These are phyloP conservation scores for Sclerotinia sclerotiorum DNA, from an alignment of 2,329 filamentous ascomycete species.

Conservation along the genomic window DNA sequence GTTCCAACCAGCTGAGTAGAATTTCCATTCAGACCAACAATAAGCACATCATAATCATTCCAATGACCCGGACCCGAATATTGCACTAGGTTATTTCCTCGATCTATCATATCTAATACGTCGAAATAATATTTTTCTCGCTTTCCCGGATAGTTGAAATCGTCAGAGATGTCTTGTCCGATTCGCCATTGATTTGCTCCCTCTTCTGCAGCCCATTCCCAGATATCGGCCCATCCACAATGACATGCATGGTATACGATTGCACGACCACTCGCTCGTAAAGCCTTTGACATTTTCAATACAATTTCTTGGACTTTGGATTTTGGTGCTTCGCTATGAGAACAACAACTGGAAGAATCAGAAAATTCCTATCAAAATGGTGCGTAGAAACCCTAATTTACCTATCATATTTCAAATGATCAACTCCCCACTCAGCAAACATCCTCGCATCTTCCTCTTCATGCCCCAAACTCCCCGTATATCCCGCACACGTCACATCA, in stretches of 20 bases:
- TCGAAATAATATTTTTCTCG: conserved; percentile 33
- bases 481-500: conserved; percentile 33
- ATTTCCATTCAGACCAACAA: conserved; percentile 33
- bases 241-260: conserved; percentile 55
- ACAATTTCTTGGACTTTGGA: not conserved
- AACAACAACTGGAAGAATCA: conserved; percentile 2
- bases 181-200: conserved; percentile 52
- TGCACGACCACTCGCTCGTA: conserved; percentile 43
- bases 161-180: conserved; percentile 46
- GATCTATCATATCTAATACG: conserved; percentile 47
- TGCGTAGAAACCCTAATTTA: conserved; percentile 42
- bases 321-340: conserved; percentile 4
- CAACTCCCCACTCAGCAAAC: conserved; percentile 58
- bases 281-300: conserved; percentile 15
- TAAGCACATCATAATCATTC: conserved; percentile 44
- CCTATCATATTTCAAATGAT: conserved; percentile 61
- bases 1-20: conserved; percentile 46
- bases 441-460: conserved; percentile 58
- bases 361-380: no score
- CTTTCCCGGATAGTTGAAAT: conserved; percentile 35
- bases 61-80: conserved; percentile 50
- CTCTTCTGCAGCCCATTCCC: conserved; percentile 44
- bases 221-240: conserved; percentile 48
- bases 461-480: conserved; percentile 53
- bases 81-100: conserved; percentile 49